Evolutionary conservation across 257 asterid genomes (phyloP).

Genomic region (Solanum chilense): DNA sequence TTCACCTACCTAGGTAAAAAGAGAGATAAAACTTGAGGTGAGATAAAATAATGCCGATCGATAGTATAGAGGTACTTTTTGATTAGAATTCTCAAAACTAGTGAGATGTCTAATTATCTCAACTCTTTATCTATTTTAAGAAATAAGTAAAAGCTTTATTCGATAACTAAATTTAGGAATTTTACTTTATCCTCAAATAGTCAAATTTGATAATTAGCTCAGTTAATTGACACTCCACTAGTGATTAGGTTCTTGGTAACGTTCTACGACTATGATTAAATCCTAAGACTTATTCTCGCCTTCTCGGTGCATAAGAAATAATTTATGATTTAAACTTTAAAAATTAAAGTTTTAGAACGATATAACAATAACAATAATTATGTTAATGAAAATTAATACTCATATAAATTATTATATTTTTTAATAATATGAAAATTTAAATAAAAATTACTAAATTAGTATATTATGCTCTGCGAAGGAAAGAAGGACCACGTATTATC

Average conservation of each 20-base stretch:
- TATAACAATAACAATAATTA: neutral
- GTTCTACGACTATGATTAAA: neutral
- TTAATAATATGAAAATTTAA: neutral
- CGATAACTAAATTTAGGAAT: too few species aligned
- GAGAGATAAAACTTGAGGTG: neutral
- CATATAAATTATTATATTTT: neutral
- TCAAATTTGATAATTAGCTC: neutral
- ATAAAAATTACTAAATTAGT: neutral
- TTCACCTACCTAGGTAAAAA: too few species aligned
- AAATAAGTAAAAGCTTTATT: too few species aligned
- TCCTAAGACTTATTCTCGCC: neutral
- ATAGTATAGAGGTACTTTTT: too few species aligned
- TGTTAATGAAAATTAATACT: neutral
- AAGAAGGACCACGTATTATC: neutral
- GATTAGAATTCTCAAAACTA: too few species aligned
- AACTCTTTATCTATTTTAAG: too few species aligned
- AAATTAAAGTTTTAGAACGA: neutral
- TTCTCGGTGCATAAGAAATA: too few species aligned
- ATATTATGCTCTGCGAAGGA: neutral
- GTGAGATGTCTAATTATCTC: neutral
- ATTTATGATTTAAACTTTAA: neutral
- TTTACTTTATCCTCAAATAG: too few species aligned
- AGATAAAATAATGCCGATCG: neutral
- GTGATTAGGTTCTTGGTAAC: neutral
- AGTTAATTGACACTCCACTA: neutral